Conservation (phyloP, 352 stramenopile genomes). For the Pelagophyceae sp. region DNA sequence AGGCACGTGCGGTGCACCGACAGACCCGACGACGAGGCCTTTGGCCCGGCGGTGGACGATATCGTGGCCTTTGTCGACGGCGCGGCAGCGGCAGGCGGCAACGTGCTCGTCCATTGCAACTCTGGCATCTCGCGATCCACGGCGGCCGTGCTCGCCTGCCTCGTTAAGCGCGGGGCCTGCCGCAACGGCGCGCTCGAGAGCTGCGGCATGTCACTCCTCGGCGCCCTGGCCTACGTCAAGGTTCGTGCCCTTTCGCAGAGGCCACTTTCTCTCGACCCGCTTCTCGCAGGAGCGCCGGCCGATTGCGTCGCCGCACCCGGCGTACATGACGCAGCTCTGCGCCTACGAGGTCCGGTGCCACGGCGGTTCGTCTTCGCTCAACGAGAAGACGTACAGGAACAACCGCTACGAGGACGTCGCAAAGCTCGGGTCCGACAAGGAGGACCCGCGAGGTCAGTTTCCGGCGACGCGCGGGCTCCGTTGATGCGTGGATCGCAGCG, state of each 20-base stretch:
- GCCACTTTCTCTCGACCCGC: too few species aligned
- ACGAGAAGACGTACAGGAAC: not conserved
- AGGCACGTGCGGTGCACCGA: conserved; percentile 17
- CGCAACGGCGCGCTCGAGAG: not conserved
- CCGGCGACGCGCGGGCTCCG: too few species aligned
- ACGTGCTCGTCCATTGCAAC: conserved; percentile 24
- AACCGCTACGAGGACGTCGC: conserved; percentile 12
- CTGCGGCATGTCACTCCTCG: conserved; percentile 1
- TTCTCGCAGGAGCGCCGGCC: conserved; percentile 9
- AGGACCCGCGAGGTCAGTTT: not conserved
- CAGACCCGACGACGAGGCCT: conserved; percentile 10
- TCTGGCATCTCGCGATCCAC: conserved; percentile 8
- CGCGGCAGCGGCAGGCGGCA: not conserved
- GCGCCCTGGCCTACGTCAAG: not conserved
- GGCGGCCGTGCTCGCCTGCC: not conserved
- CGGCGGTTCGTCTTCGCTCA: not conserved
- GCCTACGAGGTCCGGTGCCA: not conserved
- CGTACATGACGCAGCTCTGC: conserved; percentile 9
- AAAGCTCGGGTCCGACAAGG: not conserved
- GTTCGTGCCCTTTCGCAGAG: too few species aligned
- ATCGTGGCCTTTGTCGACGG: conserved; percentile 22
- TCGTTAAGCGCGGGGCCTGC: not conserved
- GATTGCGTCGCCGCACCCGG: conserved; percentile 2
- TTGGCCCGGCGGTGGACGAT: conserved; percentile 10
- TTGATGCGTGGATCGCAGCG: too few species aligned